phyloP scores from a whole-genome alignment of 495 filamentous ascomycete species.

The Physcia stellaris region DNA sequence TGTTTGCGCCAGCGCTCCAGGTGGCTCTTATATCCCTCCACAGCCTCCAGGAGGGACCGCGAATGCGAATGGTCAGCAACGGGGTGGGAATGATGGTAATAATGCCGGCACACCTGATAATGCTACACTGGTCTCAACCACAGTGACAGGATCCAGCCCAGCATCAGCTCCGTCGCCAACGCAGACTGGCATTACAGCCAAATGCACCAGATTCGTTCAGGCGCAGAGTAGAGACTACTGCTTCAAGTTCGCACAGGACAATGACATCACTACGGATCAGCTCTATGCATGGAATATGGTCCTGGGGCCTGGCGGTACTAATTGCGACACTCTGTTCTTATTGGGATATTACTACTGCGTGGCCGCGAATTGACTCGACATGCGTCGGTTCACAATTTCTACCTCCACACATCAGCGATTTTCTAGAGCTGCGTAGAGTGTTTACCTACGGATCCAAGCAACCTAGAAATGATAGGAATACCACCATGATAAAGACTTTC shows the following conservation, averaged over 20 bases:
- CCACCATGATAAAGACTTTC: too few species aligned
- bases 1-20: constrained; percentile 6
- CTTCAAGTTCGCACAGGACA: constrained; percentile 7
- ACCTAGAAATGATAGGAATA: too few species aligned
- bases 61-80: constrained; percentile 4
- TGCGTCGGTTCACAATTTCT: too few species aligned
- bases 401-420: too few species aligned
- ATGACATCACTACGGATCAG: constrained; percentile 5
- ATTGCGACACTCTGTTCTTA: constrained; percentile 10
- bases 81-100: constrained; percentile 4
- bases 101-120: background rate
- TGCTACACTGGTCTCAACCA: background rate
- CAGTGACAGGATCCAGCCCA: constrained; percentile 1
- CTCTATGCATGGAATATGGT: constrained; percentile 10
- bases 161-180: constrained; percentile 10
- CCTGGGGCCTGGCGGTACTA: constrained; percentile 3
- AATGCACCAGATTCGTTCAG: constrained; percentile 15
- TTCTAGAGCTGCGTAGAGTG: too few species aligned
- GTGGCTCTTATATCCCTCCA: constrained; percentile 9
- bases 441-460: too few species aligned
- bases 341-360: constrained; percentile 8
- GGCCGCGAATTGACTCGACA: too few species aligned
- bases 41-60: constrained; percentile 1
- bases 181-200: constrained; percentile 6
- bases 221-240: constrained; percentile 5